These are phyloP conservation scores for Scleroderma bovista DNA, from an alignment of 768 basidiomycete genomes.

Conservation along the genomic window DNA sequence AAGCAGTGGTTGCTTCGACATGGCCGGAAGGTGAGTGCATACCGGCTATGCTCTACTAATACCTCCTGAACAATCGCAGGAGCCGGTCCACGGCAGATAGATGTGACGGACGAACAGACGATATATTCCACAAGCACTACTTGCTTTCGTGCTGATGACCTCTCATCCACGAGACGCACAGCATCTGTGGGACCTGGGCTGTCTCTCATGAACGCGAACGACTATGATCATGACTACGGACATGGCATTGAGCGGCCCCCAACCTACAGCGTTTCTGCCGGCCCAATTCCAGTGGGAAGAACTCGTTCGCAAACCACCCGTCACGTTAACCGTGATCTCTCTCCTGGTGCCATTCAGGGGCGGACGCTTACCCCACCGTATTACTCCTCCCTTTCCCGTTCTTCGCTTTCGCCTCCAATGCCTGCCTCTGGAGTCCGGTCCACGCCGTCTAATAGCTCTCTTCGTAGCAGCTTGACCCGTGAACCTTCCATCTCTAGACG, in stretches of 20 bases:
- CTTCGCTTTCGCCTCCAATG: too few species aligned
- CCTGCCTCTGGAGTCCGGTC: not conserved
- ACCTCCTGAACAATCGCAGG: slow-evolving; percentile 23
- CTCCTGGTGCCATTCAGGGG: not conserved
- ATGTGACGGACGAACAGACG: slow-evolving; percentile 69
- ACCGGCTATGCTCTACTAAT: not conserved
- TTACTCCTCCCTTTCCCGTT: not conserved
- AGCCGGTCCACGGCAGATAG: slow-evolving; percentile 65
- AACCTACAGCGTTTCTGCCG: not conserved
- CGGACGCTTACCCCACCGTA: not conserved
- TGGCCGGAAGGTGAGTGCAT: slow-evolving; percentile 75
- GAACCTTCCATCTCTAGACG: slow-evolving; percentile 26
- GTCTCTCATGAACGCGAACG: not conserved
- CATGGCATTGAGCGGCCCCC: not conserved
- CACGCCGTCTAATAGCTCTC: not conserved
- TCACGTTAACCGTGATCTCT: not conserved
- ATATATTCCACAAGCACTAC: slow-evolving; percentile 67
- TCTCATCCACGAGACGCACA: slow-evolving; percentile 21
- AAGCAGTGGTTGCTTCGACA: slow-evolving; percentile 60
- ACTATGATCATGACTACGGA: slow-evolving; percentile 1
- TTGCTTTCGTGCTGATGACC: slow-evolving; percentile 65
- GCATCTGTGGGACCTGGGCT: slow-evolving; percentile 21
- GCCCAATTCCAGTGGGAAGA: not conserved
- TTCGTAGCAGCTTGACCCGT: slow-evolving; percentile 4
- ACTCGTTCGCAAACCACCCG: slow-evolving; percentile 6